A percentile compares a stretch with the other conserved stretches of the same genome.
phyloP scores from a whole-genome alignment of 2,329 filamentous ascomycete genomes.

The Fusarium longipes region DNA sequence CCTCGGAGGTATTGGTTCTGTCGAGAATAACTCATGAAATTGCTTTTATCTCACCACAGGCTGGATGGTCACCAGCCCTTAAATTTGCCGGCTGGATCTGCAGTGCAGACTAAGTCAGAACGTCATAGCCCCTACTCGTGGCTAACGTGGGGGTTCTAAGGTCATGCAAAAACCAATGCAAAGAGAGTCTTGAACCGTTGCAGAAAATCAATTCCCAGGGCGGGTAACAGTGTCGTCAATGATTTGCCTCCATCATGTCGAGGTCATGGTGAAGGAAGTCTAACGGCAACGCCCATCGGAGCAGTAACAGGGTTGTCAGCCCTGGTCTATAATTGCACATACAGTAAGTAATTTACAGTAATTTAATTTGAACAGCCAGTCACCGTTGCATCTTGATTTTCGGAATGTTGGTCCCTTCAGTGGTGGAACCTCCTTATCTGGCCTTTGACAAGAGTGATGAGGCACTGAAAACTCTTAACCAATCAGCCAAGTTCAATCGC shows the following conservation, averaged over 20 bases:
- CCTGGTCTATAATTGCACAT: neutral
- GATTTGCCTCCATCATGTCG: slow-evolving; percentile 27
- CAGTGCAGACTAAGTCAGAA: slow-evolving; percentile 35
- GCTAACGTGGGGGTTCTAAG: slow-evolving; percentile 26
- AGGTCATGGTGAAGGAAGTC: slow-evolving; percentile 13
- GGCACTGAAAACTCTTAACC: slow-evolving; percentile 21
- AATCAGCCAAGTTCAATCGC: slow-evolving; percentile 26
- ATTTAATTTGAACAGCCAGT: neutral
- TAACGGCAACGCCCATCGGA: neutral
- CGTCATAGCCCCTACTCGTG: slow-evolving; percentile 40
- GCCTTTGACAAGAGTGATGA: slow-evolving; percentile 24
- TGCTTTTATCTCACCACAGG: slow-evolving; percentile 8
- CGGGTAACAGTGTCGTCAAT: slow-evolving; percentile 29
- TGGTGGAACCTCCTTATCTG: slow-evolving; percentile 17
- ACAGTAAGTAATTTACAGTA: too few relatives aligned
- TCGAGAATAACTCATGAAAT: slow-evolving; percentile 11
- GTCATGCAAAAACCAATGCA: slow-evolving; percentile 20
- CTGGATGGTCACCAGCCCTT: slow-evolving; percentile 7
- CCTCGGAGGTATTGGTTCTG: slow-evolving; percentile 7
- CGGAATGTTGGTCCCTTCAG: neutral
- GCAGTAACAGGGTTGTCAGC: slow-evolving; percentile 6
- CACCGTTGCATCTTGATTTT: neutral
- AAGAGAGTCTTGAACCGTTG: slow-evolving; percentile 9
- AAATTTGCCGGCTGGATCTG: slow-evolving; percentile 25
- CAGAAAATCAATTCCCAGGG: slow-evolving; percentile 33